These are phyloP conservation scores for Botrytis porri DNA, from an alignment of 2,329 filamentous ascomycete species.

Conservation along the genomic window DNA sequence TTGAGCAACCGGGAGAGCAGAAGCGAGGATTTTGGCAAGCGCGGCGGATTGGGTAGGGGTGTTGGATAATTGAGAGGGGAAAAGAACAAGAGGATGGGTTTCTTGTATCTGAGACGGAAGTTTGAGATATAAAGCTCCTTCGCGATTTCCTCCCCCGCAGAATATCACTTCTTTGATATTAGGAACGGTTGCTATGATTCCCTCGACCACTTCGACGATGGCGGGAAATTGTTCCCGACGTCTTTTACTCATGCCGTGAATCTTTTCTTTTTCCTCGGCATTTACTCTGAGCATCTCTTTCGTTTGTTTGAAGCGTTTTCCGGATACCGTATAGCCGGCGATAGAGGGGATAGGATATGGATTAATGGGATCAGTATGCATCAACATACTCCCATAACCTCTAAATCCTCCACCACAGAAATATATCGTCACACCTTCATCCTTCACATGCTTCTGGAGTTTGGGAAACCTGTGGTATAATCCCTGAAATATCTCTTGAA, in stretches of 20 bases:
- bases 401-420: conserved; percentile 88
- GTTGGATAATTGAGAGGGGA: conserved; percentile 34
- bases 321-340: conserved; percentile 70
- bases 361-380: conserved; percentile 68
- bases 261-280: conserved; percentile 50
- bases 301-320: conserved; percentile 57
- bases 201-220: conserved; percentile 75
- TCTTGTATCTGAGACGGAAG: conserved; percentile 58
- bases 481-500: conserved; percentile 58
- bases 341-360: conserved; percentile 84
- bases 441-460: neutral
- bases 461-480: conserved; percentile 48
- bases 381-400: conserved; percentile 86
- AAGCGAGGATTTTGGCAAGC: conserved; percentile 20
- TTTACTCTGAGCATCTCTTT: conserved; percentile 52
- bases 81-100: conserved; percentile 58
- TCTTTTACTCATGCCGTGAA: conserved; percentile 77
- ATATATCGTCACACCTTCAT: conserved; percentile 65
- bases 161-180: conserved; percentile 73
- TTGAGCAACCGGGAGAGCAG: conserved; percentile 23
- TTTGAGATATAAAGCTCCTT: conserved; percentile 75
- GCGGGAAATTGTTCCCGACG: conserved; percentile 80
- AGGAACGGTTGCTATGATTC: conserved; percentile 67
- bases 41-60: conserved; percentile 38
- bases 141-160: conserved; percentile 82